Evolutionary conservation across 768 basidiomycete species (phyloP), one percentile per base, ranked within the genome.

Genomic region (Gloeostereum incarnatum): DNA sequence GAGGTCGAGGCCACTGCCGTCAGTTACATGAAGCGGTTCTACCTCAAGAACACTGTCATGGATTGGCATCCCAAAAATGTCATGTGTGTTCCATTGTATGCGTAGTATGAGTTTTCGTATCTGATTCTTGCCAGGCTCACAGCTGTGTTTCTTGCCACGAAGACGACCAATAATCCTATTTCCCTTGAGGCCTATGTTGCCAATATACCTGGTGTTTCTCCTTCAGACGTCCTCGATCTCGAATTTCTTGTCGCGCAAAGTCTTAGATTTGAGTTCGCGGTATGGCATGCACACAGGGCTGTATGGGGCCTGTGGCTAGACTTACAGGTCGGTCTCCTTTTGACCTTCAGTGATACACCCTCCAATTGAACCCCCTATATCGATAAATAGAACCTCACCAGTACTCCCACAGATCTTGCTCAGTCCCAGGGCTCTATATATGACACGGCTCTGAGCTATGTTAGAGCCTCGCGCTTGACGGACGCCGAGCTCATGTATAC

Each of bases 31-130:
- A 98, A 98, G 57, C 73, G 96, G 3, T 99, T 99, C 60, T 99
- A 98, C 55, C 71, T 98, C 39, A 85, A 85, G 62, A 98, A 98
- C 53, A 98, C 93, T 2, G 90, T 92, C 38, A 97, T 98, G 92
- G 96, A 98, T 55, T 97, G 90, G 82, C 96, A 98, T 63, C 96
- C 96, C 0, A 94, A 93, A 61, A 92, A 89, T 52, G 89, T 99
- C 51, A 99, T 99, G 96, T 96, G 52, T 35, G 81, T 59, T 22
- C 17, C 36, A 23, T 31, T 10, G 16, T 32, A 16, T 41, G 36
- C 23, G 33, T 6, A 13, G 8, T 4, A 20, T 20, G 30, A 36
- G 38, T 29, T 17, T 39, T 24, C 24, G 38, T 41, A 33, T 41
- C 17, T 45, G 9, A 34, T 16, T 41, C 19, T 33, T 33, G 41